Percentiles rank a stretch among this genome's conserved stretches.
These are phyloP conservation scores for Fusarium clavum DNA, from an alignment of 2,329 filamentous ascomycete species.

Conservation along the genomic window DNA sequence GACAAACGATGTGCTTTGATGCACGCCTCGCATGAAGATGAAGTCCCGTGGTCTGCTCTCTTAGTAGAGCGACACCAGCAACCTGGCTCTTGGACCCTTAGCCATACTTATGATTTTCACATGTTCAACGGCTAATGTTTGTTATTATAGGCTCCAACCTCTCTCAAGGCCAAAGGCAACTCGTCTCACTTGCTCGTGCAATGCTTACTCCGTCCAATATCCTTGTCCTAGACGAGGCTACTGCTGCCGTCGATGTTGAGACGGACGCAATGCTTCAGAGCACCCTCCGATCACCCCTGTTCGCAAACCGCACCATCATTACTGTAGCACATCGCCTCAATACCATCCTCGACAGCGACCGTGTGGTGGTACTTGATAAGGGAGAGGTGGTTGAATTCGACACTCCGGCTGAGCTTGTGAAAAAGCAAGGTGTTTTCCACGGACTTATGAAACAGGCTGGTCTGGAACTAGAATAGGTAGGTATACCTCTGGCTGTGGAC, in stretches of 20 bases:
- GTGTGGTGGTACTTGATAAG: conserved; percentile 92
- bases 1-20: conserved; percentile 49
- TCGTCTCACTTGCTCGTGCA: conserved; percentile 92
- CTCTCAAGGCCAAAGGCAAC: conserved; percentile 92
- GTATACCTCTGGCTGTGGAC: background rate
- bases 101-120: conserved; percentile 17
- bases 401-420: conserved; percentile 81
- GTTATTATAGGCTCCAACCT: conserved; percentile 81
- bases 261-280: conserved; percentile 75
- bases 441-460: conserved; percentile 92
- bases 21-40: conserved; percentile 50
- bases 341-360: conserved; percentile 89
- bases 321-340: conserved; percentile 99
- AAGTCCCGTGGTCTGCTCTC: conserved; percentile 48
- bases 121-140: conserved; percentile 33
- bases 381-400: conserved; percentile 94
- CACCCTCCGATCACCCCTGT: conserved; percentile 73
- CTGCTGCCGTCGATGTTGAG: conserved; percentile 77
- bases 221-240: conserved; percentile 95
- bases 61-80: conserved; percentile 14
- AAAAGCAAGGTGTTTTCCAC: conserved; percentile 82
- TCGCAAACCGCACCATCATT: conserved; percentile 94
- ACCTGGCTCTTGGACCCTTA: conserved; percentile 7
- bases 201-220: conserved; percentile 97
- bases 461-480: conserved; percentile 63